Evolutionary conservation across 192 early-diverging fungal genomes (phyloP), one percentile per base, ranked within the genome.

Genomic region (Piromyces finnis): DNA sequence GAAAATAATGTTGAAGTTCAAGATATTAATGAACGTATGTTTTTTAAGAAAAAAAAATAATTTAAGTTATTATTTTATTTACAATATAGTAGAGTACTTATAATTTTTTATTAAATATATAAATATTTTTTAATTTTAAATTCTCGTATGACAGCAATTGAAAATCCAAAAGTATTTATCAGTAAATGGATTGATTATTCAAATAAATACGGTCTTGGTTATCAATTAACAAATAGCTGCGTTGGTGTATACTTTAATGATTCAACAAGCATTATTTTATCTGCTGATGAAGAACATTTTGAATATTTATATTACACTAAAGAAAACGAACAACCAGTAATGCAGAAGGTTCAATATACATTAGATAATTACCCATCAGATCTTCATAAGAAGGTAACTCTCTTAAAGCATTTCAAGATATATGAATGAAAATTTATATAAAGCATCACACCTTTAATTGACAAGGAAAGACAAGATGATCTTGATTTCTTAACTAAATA

Each of bases 221-320:
- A 96, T 84, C 89, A 92, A 78, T 84, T 98, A 80, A 91, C 92
- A 29, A 95, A 98, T 83, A 93, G 94, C 16, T 91, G 92, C 15
- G 85, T 89, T 29, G 97, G 96, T 16, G 91, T 96, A 2, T 88
- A 93, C 68, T 98, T 93, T 84, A 98, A 98, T 78, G 97, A 99
- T 85, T 89, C 90, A 30, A 95, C 93, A 11, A 94, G 90, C 17
- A 84, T 97, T 29, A 85, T 89, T 4, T 80, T 94, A 29, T 87
- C 90, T 22, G 84, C 89, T 5, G 87, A 94, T 79, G 84, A 82
- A 35, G 78, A 80, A 91, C 83, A 87, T 68, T 84, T 87, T 82
- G 84, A 87, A 78, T 88, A 86, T 80, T 81, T 88, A 41, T 85
- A 81, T 78, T 86, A 86, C 80, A 82, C 84, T 80, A 78, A 68